These are phyloP conservation scores for Cladosporium austrohemisphaericum DNA, from an alignment of 2,329 filamentous ascomycete genomes.

Conservation along the genomic window DNA sequence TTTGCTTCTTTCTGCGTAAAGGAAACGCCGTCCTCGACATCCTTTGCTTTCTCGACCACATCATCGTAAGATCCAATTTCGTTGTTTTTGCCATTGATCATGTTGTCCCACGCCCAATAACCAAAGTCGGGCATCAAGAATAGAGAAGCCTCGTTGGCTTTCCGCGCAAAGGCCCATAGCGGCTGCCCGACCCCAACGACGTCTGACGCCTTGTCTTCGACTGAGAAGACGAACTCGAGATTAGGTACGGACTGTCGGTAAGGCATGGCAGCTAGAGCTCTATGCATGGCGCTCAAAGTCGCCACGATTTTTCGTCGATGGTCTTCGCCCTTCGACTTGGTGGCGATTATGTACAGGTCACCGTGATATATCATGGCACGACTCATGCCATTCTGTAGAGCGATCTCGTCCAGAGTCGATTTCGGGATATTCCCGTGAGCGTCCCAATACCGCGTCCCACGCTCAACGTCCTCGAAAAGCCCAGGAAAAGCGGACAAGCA, in stretches of 20 bases:
- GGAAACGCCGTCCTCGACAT: slow-evolving; percentile 11
- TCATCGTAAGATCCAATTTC: slow-evolving; percentile 27
- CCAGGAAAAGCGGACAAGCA: slow-evolving; percentile 25
- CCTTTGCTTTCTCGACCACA: slow-evolving; percentile 29
- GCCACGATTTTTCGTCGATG: slow-evolving; percentile 36
- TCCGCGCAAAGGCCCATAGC: slow-evolving; percentile 47
- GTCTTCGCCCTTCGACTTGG: slow-evolving; percentile 21
- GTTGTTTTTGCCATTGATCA: slow-evolving; percentile 41
- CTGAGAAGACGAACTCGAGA: slow-evolving; percentile 51
- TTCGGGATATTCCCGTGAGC: slow-evolving; percentile 18
- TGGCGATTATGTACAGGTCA: slow-evolving; percentile 35
- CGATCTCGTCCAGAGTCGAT: slow-evolving; percentile 21
- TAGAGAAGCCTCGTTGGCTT: slow-evolving; percentile 34
- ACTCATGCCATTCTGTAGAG: slow-evolving; percentile 22
- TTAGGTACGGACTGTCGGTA: slow-evolving; percentile 48
- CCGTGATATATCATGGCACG: slow-evolving; percentile 32
- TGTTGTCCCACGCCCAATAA: slow-evolving; percentile 54
- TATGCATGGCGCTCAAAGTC: slow-evolving; percentile 53
- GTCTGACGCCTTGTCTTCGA: slow-evolving; percentile 34
- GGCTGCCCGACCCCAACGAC: slow-evolving; percentile 35
- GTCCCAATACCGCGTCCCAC: slow-evolving; percentile 19
- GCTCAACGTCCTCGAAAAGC: slow-evolving; percentile 28
- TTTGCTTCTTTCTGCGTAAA: slow-evolving; percentile 18
- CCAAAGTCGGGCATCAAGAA: slow-evolving; percentile 57
- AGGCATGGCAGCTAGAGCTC: slow-evolving; percentile 45